Evolutionary conservation across 768 basidiomycete species (phyloP).

Genomic region (Termitomyces titanicus): DNA sequence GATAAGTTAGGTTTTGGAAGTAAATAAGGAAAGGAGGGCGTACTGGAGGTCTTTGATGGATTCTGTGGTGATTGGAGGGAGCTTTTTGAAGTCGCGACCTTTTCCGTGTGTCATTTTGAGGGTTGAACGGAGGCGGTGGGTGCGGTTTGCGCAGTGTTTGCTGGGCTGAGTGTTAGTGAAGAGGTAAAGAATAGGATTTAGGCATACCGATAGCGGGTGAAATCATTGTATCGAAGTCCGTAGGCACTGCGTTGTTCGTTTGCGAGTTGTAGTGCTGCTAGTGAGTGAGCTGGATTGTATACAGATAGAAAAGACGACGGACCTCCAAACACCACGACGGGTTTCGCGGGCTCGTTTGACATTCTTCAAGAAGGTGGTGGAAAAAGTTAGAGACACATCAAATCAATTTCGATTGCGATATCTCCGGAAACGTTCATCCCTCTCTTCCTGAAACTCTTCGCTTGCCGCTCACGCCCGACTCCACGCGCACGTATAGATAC

Average conservation of each 20-base stretch:
- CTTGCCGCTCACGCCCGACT: background rate
- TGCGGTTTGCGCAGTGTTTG: slow-evolving; percentile 89
- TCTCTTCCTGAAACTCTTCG: background rate
- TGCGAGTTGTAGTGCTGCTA: slow-evolving; percentile 70
- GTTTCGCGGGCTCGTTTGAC: slow-evolving; percentile 23
- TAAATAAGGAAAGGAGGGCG: slow-evolving; percentile 21
- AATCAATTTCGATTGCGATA: background rate
- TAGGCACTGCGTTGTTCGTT: slow-evolving; percentile 91
- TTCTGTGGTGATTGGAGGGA: slow-evolving; percentile 64
- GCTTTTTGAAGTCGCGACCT: slow-evolving; percentile 86
- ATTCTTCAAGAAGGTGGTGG: slow-evolving; percentile 17
- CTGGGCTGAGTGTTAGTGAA: slow-evolving; percentile 33
- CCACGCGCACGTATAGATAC: background rate
- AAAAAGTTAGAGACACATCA: slow-evolving; percentile 9
- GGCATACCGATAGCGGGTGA: slow-evolving; percentile 75
- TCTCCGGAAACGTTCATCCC: background rate
- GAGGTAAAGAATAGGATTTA: background rate
- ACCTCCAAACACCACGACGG: slow-evolving; percentile 35
- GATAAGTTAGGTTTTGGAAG: slow-evolving; percentile 3
- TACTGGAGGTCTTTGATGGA: slow-evolving; percentile 83
- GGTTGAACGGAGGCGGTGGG: slow-evolving; percentile 81
- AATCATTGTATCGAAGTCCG: slow-evolving; percentile 89
- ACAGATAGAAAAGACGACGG: background rate
- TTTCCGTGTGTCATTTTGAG: slow-evolving; percentile 87
- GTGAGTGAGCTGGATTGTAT: background rate